These are phyloP conservation scores for Aurifilum marmelostoma DNA, from an alignment of 2,329 filamentous ascomycete species.

Conservation along the genomic window DNA sequence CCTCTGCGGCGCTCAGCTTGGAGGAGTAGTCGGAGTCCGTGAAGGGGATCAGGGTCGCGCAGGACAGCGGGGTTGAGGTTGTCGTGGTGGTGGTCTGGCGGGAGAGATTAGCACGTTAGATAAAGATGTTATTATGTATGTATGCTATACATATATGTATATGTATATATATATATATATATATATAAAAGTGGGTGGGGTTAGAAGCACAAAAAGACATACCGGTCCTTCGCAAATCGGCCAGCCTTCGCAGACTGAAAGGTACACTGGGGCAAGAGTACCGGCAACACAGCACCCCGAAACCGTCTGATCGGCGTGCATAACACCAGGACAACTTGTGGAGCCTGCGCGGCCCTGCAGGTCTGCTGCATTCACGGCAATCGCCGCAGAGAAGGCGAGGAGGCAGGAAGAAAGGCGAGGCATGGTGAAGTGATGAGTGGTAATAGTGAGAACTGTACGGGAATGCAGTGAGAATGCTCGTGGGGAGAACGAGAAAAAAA, in stretches of 20 bases:
- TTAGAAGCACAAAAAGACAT: not conserved
- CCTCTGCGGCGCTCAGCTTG: constrained; percentile 4
- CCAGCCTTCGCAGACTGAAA: constrained; percentile 17
- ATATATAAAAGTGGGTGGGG: not conserved
- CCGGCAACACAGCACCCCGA: constrained; percentile 14
- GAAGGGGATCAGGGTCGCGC: constrained; percentile 8
- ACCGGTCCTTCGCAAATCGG: constrained; percentile 16
- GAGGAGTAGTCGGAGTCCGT: constrained; percentile 11
- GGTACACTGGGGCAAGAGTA: not conserved
- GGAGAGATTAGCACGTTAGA: not conserved
- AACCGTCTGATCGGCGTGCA: not conserved
- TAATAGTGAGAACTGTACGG: too few species aligned
- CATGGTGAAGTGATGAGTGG: not conserved
- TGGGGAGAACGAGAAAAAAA: not conserved
- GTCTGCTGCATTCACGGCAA: constrained; percentile 3
- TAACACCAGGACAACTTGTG: constrained; percentile 1
- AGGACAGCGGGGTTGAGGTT: constrained; percentile 1
- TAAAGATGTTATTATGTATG: not conserved
- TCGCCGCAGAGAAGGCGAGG: not conserved
- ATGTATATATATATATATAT: not conserved
- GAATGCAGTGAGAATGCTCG: not conserved
- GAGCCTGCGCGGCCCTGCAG: not conserved
- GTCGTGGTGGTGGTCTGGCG: constrained; percentile 9
- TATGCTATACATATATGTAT: not conserved
- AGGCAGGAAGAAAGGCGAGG: constrained; percentile 7